Evolutionary conservation across 805 yeast species (phyloP).

Genomic region (Maudiozyma bulderi): DNA sequence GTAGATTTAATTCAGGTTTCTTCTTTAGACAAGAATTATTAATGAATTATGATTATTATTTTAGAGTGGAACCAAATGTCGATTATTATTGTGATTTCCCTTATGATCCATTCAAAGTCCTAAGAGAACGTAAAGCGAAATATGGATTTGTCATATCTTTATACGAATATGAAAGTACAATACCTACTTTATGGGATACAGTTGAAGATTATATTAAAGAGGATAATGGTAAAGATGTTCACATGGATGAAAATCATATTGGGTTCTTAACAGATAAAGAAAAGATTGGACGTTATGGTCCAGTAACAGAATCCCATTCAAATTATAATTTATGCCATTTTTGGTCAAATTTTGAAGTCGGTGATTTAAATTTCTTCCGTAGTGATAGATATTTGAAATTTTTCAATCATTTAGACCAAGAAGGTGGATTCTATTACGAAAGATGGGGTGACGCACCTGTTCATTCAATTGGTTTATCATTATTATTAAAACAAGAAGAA

Average conservation of each 20-base stretch:
- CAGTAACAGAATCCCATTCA: slow-evolving; percentile 36
- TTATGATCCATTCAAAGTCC: slow-evolving; percentile 76
- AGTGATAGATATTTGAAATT: slow-evolving; percentile 50
- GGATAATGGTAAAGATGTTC: slow-evolving; percentile 38
- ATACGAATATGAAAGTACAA: slow-evolving; percentile 75
- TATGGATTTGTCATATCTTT: slow-evolving; percentile 84
- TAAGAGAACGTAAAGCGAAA: slow-evolving; percentile 67
- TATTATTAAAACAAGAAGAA: slow-evolving; percentile 49
- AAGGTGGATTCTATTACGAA: slow-evolving; percentile 77
- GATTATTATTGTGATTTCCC: slow-evolving; percentile 76
- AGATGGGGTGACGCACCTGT: slow-evolving; percentile 97
- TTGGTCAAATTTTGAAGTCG: slow-evolving; percentile 84
- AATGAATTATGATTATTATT: slow-evolving; percentile 73
- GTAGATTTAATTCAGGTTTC: slow-evolving; percentile 86
- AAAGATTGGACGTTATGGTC: slow-evolving; percentile 34
- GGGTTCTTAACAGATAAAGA: slow-evolving; percentile 42
- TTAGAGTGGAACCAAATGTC: slow-evolving; percentile 92
- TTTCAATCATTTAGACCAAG: slow-evolving; percentile 52
- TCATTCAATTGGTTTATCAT: slow-evolving; percentile 60
- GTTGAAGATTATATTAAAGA: slow-evolving; percentile 51
- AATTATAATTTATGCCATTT: slow-evolving; percentile 74
- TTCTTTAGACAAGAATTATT: slow-evolving; percentile 74
- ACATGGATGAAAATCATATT: slow-evolving; percentile 22
- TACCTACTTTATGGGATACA: slow-evolving; percentile 77
- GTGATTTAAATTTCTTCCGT: slow-evolving; percentile 59